phyloP scores from a whole-genome alignment of 305 asterid species.

The Solanum hybrid region DNA sequence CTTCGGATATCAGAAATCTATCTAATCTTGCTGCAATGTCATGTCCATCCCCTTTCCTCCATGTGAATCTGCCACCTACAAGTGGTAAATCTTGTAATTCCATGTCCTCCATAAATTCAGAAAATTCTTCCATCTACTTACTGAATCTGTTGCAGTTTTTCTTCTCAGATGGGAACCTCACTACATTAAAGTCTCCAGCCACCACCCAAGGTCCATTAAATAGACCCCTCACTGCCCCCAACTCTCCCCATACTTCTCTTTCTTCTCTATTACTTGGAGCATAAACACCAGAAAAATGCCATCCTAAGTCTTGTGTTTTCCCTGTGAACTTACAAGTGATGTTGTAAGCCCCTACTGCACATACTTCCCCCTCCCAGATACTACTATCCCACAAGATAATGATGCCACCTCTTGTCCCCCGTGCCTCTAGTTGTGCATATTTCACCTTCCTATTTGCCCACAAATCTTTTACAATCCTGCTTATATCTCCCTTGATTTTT shows the following conservation, averaged over 20 bases:
- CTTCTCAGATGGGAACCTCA: not conserved
- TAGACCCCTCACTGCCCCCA: not conserved
- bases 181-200: not conserved
- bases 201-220: not conserved
- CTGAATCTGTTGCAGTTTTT: not conserved
- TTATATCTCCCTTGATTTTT: not conserved
- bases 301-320: not conserved
- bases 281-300: not conserved
- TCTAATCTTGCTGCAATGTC: not conserved
- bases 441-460: not conserved
- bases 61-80: not conserved
- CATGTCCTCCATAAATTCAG: not conserved
- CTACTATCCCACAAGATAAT: not conserved
- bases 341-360: not conserved
- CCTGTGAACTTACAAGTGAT: not conserved
- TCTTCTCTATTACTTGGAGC: not conserved
- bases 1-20: not conserved
- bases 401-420: not conserved
- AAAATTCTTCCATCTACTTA: not conserved
- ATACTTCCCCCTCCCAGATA: not conserved
- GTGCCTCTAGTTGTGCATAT: not conserved
- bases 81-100: not conserved
- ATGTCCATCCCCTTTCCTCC: not conserved
- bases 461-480: not conserved
- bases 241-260: not conserved